Evolutionary conservation across 2,329 filamentous ascomycete genomes (phyloP).

Genomic region (Taxawa tesnikishii): DNA sequence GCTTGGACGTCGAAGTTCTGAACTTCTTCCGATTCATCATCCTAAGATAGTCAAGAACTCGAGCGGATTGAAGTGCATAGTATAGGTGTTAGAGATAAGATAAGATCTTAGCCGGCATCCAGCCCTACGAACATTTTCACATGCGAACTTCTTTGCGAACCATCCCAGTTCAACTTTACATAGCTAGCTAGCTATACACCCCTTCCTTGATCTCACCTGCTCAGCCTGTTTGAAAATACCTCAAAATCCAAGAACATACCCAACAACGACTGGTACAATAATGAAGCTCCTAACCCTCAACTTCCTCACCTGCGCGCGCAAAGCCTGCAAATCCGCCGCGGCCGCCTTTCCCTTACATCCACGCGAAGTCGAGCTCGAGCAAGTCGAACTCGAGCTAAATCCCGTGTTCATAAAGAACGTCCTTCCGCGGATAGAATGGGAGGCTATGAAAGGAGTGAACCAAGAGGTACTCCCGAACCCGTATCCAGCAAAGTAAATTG

Average conservation of each 20-base stretch:
- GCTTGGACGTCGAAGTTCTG: too few relatives aligned
- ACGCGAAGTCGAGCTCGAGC: slow-evolving; percentile 79
- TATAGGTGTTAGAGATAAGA: too few relatives aligned
- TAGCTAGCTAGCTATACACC: too few relatives aligned
- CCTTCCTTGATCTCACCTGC: too few relatives aligned
- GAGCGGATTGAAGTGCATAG: too few relatives aligned
- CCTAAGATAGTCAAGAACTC: too few relatives aligned
- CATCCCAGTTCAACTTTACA: too few relatives aligned
- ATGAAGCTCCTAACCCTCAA: slow-evolving; percentile 97
- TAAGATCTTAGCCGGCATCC: too few relatives aligned
- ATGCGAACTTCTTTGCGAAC: too few relatives aligned
- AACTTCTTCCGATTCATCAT: too few relatives aligned
- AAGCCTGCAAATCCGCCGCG: slow-evolving; percentile 75
- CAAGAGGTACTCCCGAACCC: slow-evolving; percentile 50
- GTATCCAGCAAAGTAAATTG: not conserved
- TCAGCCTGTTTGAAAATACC: not conserved
- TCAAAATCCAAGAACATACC: not conserved
- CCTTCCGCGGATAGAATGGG: slow-evolving; percentile 79
- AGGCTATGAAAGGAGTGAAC: slow-evolving; percentile 61
- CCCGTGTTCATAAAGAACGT: slow-evolving; percentile 72
- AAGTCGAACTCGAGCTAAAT: slow-evolving; percentile 72
- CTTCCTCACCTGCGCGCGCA: slow-evolving; percentile 92
- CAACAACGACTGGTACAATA: too few relatives aligned
- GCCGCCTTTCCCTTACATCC: slow-evolving; percentile 84
- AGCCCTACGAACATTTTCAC: too few relatives aligned